These are phyloP conservation scores for Raphanus raphanistrum DNA, from an alignment of 345 rosid genomes.

Conservation along the genomic window DNA sequence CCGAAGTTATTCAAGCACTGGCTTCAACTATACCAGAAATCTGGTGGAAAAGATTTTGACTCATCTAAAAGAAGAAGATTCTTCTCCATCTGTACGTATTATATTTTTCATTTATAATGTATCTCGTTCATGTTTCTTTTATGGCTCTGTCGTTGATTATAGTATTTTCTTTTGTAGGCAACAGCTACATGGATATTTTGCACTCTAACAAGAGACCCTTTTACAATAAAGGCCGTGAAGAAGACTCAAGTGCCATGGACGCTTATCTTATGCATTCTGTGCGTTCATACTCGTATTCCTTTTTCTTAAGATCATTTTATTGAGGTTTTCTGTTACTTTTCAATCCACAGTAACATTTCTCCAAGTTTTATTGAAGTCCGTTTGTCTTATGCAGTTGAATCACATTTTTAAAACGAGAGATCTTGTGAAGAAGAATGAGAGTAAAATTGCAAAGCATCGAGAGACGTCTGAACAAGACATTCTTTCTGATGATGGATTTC, in stretches of 20 bases:
- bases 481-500: conserved; percentile 55
- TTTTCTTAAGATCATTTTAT: conserved; percentile 5
- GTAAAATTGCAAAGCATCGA: conserved; percentile 63
- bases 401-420: conserved; percentile 76
- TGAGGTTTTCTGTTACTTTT: conserved; percentile 9
- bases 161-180: conserved; percentile 45
- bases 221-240: conserved; percentile 70
- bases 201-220: conserved; percentile 87
- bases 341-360: conserved; percentile 2
- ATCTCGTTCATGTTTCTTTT: conserved; percentile 5
- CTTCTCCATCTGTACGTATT: conserved; percentile 78
- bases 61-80: conserved; percentile 65
- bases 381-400: conserved; percentile 69
- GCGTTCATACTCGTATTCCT: conserved; percentile 36
- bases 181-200: conserved; percentile 78
- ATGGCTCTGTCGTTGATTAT: conserved; percentile 30
- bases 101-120: conserved; percentile 14
- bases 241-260: conserved; percentile 76
- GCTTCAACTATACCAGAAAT: conserved; percentile 57
- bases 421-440: conserved; percentile 73
- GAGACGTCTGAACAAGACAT: conserved; percentile 48
- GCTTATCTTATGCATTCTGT: conserved; percentile 91
- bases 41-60: conserved; percentile 66
- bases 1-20: conserved; percentile 75
- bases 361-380: conserved; percentile 27